Evolutionary conservation across 805 yeast species (phyloP).

Genomic region (Saturnispora silvae): DNA sequence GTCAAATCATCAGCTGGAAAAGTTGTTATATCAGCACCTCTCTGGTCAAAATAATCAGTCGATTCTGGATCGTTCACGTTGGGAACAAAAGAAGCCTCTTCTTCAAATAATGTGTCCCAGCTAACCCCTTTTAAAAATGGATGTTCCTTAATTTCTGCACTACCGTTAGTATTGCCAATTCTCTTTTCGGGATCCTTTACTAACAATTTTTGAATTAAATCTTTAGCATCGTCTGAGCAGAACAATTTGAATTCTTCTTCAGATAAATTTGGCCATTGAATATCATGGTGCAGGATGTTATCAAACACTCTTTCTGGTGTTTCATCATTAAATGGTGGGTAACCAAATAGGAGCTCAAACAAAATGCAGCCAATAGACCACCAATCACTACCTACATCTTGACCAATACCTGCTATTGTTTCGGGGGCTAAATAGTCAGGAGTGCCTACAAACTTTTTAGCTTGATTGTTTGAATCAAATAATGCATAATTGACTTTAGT

Average conservation of each 20-base stretch:
- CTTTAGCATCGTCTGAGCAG: conserved; percentile 61
- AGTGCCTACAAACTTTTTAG: conserved; percentile 80
- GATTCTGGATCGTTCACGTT: conserved; percentile 66
- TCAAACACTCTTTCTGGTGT: conserved; percentile 74
- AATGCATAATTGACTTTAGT: conserved; percentile 40
- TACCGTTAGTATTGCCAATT: conserved; percentile 61
- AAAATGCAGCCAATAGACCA: conserved; percentile 97
- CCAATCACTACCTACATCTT: conserved; percentile 89
- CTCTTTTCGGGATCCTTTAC: conserved; percentile 54
- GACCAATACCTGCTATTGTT: conserved; percentile 75
- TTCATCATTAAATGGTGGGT: conserved; percentile 85
- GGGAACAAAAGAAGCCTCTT: conserved; percentile 80
- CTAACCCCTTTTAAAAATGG: conserved; percentile 62
- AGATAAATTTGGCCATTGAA: conserved; percentile 74
- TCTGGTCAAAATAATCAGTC: conserved; percentile 80
- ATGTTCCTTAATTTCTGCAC: conserved; percentile 69
- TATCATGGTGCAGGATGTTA: conserved; percentile 61
- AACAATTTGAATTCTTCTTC: conserved; percentile 40
- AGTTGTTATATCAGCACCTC: conserved; percentile 73
- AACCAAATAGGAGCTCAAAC: conserved; percentile 86
- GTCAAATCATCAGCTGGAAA: conserved; percentile 32
- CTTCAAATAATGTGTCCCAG: conserved; percentile 65
- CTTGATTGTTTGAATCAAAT: conserved; percentile 56
- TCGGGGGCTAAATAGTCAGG: conserved; percentile 98
- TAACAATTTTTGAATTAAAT: conserved; percentile 55